Base-by-base conservation (phyloP, 495 filamentous ascomycete species). In the Platismatia glauca region DNA sequence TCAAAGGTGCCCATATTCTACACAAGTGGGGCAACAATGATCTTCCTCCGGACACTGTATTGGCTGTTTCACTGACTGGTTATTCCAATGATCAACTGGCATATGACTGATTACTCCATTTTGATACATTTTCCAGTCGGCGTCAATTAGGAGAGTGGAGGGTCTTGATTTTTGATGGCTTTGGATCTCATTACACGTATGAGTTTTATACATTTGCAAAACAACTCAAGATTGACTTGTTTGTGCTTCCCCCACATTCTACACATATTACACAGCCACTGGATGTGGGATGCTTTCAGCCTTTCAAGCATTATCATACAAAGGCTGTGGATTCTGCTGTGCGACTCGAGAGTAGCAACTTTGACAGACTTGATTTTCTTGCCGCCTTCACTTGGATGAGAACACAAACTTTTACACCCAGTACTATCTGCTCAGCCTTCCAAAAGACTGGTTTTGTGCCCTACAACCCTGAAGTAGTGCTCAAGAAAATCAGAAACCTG, bases 21-120 rank as follows among this genome's bases (percentile, higher is more conserved):
- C 7, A 58, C 6, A 58, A 58, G 39, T 58, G 56, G 56, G 56
- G 27, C 8, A 13, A 18, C 0, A 61, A 50, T 18, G 33, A 58
- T 12, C 4, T 61, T 0, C 22, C 22, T 1, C 39, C 37, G 2
- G 63, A 61, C 20, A 48, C 33, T 16, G 15, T 61, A 13, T 6
- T 65, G 7, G 55, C 22, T 9, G 39, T 59, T 3, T 57, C 44
- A 24, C 12, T n/a, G 7, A 62, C 48, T 35, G 63, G 58, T 8
- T 68, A 58, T 31, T 63, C 63, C 0, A 68, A 63, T 35, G 46
- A 66, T 37, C 9, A 33, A 22, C n/a, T 55, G 2, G 29, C 38
- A 3, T 11, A 66, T 20, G 31, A 55, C 0, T 68, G 62, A 64
- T 24, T 68, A 5, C 4, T 62, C 15, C 64, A 68, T 53, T 66